Evolutionary conservation across 352 stramenopile genomes (phyloP).

Genomic region (Plasmopara viticola): DNA sequence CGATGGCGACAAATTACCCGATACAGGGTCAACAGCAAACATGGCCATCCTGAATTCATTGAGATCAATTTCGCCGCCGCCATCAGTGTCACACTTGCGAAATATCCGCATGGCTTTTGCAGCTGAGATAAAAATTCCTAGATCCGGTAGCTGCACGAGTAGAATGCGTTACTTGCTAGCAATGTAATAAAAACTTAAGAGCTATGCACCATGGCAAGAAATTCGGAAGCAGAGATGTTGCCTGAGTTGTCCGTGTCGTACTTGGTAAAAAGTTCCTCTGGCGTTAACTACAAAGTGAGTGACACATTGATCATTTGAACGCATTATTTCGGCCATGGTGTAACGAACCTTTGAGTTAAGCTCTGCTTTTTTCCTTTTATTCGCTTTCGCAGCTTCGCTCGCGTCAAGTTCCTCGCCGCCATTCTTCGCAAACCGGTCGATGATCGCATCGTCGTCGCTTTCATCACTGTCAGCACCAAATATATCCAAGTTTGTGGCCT

Average conservation of each 20-base stretch:
- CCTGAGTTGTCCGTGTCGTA: conserved; percentile 88
- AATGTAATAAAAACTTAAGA: neutral
- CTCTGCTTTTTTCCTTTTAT: conserved; percentile 62
- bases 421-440: conserved; percentile 55
- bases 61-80: conserved; percentile 87
- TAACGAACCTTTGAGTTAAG: conserved; percentile 52
- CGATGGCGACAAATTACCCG: conserved; percentile 75
- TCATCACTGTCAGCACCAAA: conserved; percentile 73
- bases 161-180: neutral
- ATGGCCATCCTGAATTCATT: conserved; percentile 92
- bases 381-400: conserved; percentile 20
- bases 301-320: neutral
- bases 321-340: neutral
- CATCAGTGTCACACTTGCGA: conserved; percentile 85
- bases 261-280: conserved; percentile 89
- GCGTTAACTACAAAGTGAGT: conserved; percentile 32
- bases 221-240: conserved; percentile 88
- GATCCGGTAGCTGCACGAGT: conserved; percentile 62
- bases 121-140: conserved; percentile 83
- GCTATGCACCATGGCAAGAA: conserved; percentile 64
- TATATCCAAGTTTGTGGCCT: conserved; percentile 33
- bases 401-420: conserved; percentile 22
- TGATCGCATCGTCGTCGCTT: conserved; percentile 77
- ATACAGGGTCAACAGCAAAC: conserved; percentile 87
- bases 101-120: conserved; percentile 90